Conservation (phyloP, 208 protist species). For the Entamoeba dispar region DNA sequence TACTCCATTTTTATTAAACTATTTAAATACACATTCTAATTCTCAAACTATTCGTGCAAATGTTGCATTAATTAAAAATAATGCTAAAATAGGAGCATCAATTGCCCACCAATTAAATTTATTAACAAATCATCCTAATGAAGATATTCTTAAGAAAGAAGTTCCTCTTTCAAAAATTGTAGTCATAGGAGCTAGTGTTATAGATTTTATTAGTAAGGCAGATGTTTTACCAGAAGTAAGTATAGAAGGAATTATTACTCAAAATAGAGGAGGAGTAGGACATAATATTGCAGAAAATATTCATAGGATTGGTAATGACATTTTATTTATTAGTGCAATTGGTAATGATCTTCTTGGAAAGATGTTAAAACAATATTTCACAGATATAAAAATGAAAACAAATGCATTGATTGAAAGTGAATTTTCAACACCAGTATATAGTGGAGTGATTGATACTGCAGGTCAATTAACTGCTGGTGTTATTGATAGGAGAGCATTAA, state of each 20-base stretch:
- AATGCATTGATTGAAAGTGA: background rate
- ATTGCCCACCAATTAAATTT: slow-evolving; percentile 31
- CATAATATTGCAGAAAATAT: background rate
- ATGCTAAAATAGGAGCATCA: slow-evolving; percentile 41
- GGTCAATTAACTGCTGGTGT: background rate
- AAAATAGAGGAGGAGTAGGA: background rate
- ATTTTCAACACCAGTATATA: background rate
- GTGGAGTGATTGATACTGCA: background rate
- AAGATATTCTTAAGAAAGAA: background rate
- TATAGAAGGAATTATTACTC: background rate
- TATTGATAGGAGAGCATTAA: background rate
- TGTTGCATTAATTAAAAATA: slow-evolving; percentile 48
- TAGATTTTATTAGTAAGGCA: background rate
- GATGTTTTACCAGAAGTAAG: background rate
- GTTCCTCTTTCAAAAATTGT: background rate
- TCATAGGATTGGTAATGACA: background rate
- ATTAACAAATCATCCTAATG: background rate
- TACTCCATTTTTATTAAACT: slow-evolving; percentile 52
- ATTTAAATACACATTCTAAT: slow-evolving; percentile 44
- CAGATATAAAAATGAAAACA: background rate
- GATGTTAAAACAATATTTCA: background rate
- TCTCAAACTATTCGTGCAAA: slow-evolving; percentile 19
- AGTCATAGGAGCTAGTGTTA: background rate
- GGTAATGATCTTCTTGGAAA: background rate
- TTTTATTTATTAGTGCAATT: background rate